These are phyloP conservation scores for Oryza punctata DNA, from an alignment of 176 grass and related monocot species.

Conservation along the genomic window DNA sequence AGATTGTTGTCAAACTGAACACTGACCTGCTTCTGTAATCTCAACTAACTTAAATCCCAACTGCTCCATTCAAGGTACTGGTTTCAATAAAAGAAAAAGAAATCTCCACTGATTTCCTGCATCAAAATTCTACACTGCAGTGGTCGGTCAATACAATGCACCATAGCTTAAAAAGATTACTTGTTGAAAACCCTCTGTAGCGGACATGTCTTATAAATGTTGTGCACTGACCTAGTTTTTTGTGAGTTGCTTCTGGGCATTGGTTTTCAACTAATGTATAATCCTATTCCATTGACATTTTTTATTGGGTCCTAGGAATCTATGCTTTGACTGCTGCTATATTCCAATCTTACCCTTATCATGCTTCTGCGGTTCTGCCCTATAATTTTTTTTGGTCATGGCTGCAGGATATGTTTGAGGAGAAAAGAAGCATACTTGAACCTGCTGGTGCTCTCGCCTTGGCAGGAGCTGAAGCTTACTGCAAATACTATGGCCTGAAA, in stretches of 20 bases:
- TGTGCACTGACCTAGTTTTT: neutral
- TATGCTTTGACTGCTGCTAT: neutral
- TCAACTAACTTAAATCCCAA: neutral
- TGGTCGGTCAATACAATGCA: conserved; percentile 8
- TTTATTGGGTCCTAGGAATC: conserved; percentile 6
- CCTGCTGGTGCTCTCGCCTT: conserved; percentile 90
- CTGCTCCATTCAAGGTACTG: neutral
- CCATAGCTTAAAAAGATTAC: neutral
- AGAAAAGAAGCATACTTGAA: conserved; percentile 98
- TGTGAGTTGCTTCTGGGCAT: neutral
- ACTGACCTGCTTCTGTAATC: neutral
- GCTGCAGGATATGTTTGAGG: conserved; percentile 98
- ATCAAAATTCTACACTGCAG: neutral
- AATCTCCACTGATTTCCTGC: neutral
- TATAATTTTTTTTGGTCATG: conserved; percentile 25
- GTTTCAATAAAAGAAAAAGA: neutral
- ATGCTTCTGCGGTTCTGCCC: neutral
- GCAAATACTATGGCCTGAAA: conserved; percentile 88
- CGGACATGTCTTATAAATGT: neutral
- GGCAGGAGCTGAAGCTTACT: conserved; percentile 95
- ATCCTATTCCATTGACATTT: neutral
- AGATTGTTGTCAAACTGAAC: neutral
- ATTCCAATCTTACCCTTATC: conserved; percentile 1
- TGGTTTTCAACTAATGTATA: neutral
- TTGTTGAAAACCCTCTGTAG: conserved; percentile 15